Evolutionary conservation across 2,329 filamentous ascomycete genomes (phyloP), one percentile per base, ranked within the genome.

Genomic region (Chaetothyriales sp.): DNA sequence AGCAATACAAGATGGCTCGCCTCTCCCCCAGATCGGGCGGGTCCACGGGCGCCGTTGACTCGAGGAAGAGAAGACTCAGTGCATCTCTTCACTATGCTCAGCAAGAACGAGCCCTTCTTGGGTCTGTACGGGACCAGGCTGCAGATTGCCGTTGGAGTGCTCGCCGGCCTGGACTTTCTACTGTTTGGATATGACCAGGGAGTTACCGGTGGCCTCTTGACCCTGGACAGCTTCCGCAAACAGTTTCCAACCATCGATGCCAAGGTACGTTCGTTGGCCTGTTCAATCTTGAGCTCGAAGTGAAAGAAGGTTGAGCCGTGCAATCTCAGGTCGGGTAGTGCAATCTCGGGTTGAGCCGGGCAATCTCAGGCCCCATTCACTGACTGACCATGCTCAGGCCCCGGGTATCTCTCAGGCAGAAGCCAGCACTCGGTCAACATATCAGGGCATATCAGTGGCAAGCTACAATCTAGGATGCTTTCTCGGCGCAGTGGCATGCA

Each of bases 141-240:
- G 57, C 84, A 83, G 69, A 74, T 78, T 65, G 81, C 81, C 49
- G 78, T 87, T 58, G 79, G 79, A 55, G 68, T 80, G n/a, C 76
- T 86, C 60, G 83, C 83, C 52, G 83, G 58, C 25, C 15, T 44
- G n/a, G 52, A 51, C 18, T 54, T 54, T 36, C 18, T 54, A 46
- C 39, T 54, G n/a, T 64, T 64, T 50, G 64, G 65, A 19, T 68
- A 67, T 55, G 65, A 67, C 52, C 65, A 68, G 49, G 65, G 83
- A 62, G 81, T 86, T 8, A 87, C 85, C 74, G 84, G 81, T 45
- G 81, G 81, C 51, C 79, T 90, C 56, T 70, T 90, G 51, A 86
- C 83, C 2, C 74, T 89, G 60, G 67, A 74, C 18, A 73, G 73
- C 8, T 86, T 84, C 59, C 68, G 79, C 1, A 59, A 64, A 1